Conservation (phyloP, 768 basidiomycete species). For the Russula dissimulans region DNA sequence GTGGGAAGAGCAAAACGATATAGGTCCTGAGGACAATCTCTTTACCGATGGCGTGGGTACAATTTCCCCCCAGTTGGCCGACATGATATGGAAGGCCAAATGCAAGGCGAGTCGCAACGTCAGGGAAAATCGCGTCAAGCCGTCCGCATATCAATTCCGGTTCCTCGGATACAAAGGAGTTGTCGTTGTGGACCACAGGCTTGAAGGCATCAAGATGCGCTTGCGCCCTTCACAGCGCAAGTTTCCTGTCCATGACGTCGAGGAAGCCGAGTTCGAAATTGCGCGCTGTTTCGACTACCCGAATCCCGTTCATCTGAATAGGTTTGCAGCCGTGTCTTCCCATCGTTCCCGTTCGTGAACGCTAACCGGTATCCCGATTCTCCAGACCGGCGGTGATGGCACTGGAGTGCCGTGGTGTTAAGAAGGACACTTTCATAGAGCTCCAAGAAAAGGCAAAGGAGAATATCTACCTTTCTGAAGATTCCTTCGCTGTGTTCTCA, state of each 20-base stretch:
- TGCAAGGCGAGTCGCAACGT: constrained; percentile 30
- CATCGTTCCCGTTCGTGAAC: neutral
- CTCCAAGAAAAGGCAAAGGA: constrained; percentile 55
- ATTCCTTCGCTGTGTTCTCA: constrained; percentile 42
- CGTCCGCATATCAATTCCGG: constrained; percentile 61
- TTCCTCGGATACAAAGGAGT: constrained; percentile 78
- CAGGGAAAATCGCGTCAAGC: neutral
- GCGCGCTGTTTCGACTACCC: constrained; percentile 54
- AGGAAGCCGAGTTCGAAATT: constrained; percentile 57
- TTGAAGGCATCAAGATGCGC: constrained; percentile 60
- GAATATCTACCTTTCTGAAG: constrained; percentile 48
- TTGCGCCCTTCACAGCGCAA: constrained; percentile 70
- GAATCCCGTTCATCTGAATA: constrained; percentile 59
- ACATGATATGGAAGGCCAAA: constrained; percentile 50
- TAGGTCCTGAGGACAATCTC: constrained; percentile 28
- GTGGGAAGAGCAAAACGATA: constrained; percentile 57
- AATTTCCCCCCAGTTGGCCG: constrained; percentile 50
- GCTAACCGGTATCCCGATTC: neutral
- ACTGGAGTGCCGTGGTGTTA: constrained; percentile 66
- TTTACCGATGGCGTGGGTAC: constrained; percentile 81
- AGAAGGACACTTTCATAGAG: constrained; percentile 43
- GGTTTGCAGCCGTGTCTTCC: constrained; percentile 32
- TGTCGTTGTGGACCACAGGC: constrained; percentile 51
- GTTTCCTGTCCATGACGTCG: constrained; percentile 44
- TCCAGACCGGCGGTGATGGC: constrained; percentile 66